Percentiles rank a stretch among this genome's conserved stretches.
phyloP scores from a whole-genome alignment of 768 basidiomycete genomes.

The Hemileccinum rubropunctum region DNA sequence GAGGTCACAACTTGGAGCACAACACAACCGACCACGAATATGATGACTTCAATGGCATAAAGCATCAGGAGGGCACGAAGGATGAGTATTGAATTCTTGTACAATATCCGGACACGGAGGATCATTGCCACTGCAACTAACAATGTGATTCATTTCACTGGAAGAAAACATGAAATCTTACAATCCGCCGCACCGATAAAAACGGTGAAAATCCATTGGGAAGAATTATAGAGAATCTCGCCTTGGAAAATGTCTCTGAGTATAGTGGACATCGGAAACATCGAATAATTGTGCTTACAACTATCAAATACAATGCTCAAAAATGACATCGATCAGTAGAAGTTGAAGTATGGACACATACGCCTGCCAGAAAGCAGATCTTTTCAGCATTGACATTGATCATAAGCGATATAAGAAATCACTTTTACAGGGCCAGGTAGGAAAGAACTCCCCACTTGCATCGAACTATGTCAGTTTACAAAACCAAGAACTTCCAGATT shows the following conservation, averaged over 20 bases:
- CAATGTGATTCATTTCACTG: too few relatives aligned
- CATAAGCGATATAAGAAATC: background rate
- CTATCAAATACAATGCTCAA: background rate
- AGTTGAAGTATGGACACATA: background rate
- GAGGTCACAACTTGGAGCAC: background rate
- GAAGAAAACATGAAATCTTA: background rate
- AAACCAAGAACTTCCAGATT: background rate
- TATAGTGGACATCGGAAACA: background rate
- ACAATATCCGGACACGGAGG: background rate
- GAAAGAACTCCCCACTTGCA: background rate
- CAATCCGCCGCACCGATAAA: background rate
- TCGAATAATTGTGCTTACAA: background rate
- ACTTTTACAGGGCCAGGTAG: background rate
- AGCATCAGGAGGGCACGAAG: background rate
- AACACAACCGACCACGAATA: background rate
- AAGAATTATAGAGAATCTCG: background rate
- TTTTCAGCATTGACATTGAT: background rate
- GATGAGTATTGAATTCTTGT: background rate
- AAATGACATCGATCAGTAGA: too few relatives aligned
- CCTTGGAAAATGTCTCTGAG: background rate
- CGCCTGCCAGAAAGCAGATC: background rate
- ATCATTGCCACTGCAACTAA: background rate
- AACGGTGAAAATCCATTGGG: background rate
- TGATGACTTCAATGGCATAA: background rate
- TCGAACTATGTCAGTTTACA: background rate